Conservation (phyloP, 176 grass and related monocot genomes). For the Leersia perrieri region DNA sequence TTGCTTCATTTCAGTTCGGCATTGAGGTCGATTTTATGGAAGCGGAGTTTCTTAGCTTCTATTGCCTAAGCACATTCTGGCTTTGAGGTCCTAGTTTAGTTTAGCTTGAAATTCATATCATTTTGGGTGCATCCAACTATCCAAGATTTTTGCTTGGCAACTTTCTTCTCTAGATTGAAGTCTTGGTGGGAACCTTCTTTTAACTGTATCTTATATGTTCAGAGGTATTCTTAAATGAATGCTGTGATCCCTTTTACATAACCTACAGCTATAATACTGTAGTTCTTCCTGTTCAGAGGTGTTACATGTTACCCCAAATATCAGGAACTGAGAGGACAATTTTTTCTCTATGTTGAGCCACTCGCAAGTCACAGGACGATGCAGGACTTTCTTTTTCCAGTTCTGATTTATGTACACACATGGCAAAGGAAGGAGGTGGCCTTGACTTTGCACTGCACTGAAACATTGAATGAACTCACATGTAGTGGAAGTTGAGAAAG, state of each 20-base stretch:
- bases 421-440: background rate
- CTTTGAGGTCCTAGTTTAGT: background rate
- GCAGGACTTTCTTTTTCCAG: slow-evolving; percentile 4
- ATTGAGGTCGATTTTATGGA: too few species aligned
- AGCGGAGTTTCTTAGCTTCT: background rate
- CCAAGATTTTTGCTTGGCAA: background rate
- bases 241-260: background rate
- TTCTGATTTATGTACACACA: background rate
- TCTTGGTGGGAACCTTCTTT: background rate
- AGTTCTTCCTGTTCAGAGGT: background rate
- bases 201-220: background rate
- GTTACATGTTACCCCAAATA: background rate
- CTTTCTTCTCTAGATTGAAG: background rate
- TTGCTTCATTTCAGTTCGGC: too few species aligned
- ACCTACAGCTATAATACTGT: background rate
- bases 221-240: background rate
- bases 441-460: slow-evolving; percentile 36
- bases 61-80: background rate
- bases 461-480: slow-evolving; percentile 40
- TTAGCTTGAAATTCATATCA: background rate
- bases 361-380: slow-evolving; percentile 16
- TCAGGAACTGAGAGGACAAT: slow-evolving; percentile 16
- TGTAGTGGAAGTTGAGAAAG: slow-evolving; percentile 45
- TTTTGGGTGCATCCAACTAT: background rate
- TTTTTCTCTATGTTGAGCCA: slow-evolving; percentile 14